phyloP scores from a whole-genome alignment of 1,284 basidiomycete species.

The Irpex sp. region DNA sequence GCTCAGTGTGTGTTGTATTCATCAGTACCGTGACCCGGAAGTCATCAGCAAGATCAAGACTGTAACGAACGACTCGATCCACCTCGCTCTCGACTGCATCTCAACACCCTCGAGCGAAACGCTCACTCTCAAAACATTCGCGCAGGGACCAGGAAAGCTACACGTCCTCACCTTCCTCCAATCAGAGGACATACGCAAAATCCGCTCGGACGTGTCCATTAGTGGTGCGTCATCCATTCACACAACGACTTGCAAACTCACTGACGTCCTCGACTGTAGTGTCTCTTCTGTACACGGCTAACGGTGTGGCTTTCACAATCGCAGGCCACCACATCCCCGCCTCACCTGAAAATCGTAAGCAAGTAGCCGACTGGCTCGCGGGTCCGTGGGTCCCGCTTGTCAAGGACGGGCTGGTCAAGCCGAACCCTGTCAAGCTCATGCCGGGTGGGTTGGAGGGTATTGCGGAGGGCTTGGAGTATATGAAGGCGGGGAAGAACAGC shows the following conservation, averaged over 20 bases:
- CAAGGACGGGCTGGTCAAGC: conserved; percentile 15
- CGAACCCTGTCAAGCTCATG: conserved; percentile 21
- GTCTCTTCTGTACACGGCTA: conserved; percentile 17
- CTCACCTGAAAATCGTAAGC: conserved; percentile 16
- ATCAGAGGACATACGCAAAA: conserved; percentile 6
- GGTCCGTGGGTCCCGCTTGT: conserved; percentile 12
- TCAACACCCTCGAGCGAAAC: conserved; percentile 13
- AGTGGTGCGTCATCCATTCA: conserved; percentile 6
- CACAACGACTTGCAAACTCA: background rate
- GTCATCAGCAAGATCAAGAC: conserved; percentile 21
- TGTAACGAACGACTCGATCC: conserved; percentile 18
- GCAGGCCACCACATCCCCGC: conserved; percentile 8
- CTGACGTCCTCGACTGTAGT: background rate
- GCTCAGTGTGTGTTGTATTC: too few relatives aligned
- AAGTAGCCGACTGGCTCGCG: conserved; percentile 19
- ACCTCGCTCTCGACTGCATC: conserved; percentile 22
- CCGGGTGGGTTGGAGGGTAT: conserved; percentile 19
- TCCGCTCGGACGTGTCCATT: conserved; percentile 15
- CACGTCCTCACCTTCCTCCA: conserved; percentile 10
- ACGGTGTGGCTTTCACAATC: conserved; percentile 14
- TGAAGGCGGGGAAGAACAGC: conserved; percentile 20
- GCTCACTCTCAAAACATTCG: conserved; percentile 15
- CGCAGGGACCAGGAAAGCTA: conserved; percentile 16
- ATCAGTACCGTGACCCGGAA: conserved; percentile 21
- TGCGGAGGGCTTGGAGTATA: conserved; percentile 17